Evolutionary conservation across 768 basidiomycete species (phyloP), one percentile per base, ranked within the genome.

Genomic region (Fistulinella prunicolor): DNA sequence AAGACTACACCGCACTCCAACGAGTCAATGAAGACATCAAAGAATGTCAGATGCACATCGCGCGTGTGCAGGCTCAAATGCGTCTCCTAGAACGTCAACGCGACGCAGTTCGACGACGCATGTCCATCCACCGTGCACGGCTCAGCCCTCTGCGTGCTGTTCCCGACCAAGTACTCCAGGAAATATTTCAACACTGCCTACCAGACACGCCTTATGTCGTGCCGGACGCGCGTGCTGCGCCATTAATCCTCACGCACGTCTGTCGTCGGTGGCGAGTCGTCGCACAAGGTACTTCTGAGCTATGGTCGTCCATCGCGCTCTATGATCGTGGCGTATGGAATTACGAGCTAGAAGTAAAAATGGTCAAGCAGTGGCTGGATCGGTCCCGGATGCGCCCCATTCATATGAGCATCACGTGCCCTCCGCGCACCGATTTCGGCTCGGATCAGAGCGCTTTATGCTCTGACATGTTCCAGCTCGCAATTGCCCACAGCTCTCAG

Each of bases 181-280:
- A 66, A 24, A 64, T 70, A 22, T 68, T 67, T 24, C 53, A 46
- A 38, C 50, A 41, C 28, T 70, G 65, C 22, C 24, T 67, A 2
- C 66, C 56, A 0, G 54, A 61, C 17, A 51, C 46, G 10, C 43
- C 43, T 16, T 68, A 58, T 43, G n/a, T 58, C 44, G 43, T 52
- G 3, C 69, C 66, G 2, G 30, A 55, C 20, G 39, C 45, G 6
- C 50, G 26, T 40, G 47, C 54, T 6, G 65, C 67, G 23, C 70
- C 70, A 3, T 46, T 71, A 8, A 46, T 70, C 32, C 63, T 71
- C 32, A 59, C 65, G 1, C 68, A 59, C 17, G 56, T 69, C 23
- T 69, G 68, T 49, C 66, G 56, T 16, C 56, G 66, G 21, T 69
- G 68, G 68, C 54, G 68, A 36, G 39, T 24, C 6, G 54, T 71